Percentiles rank a stretch among this genome's conserved stretches.
These are phyloP conservation scores for Acidomyces sp. DNA, from an alignment of 495 filamentous ascomycete genomes.

Conservation along the genomic window DNA sequence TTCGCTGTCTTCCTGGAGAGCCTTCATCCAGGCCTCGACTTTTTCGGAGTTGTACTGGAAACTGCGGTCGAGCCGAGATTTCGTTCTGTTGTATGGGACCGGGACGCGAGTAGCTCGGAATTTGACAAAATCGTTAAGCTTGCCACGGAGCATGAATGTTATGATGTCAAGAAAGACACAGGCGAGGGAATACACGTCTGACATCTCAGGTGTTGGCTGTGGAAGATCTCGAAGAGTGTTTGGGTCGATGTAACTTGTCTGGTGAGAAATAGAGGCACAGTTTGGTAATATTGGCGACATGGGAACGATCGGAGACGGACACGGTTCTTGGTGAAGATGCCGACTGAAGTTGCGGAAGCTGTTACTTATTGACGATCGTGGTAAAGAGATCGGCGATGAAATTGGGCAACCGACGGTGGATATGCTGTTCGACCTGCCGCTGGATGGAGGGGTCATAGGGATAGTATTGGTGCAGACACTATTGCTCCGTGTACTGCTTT, in stretches of 20 bases:
- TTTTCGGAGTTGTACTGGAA: constrained; percentile 75
- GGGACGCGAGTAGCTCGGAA: constrained; percentile 59
- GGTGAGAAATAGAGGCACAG: constrained; percentile 4
- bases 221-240: constrained; percentile 9
- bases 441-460: constrained; percentile 6
- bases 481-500: constrained; percentile 15
- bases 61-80: constrained; percentile 41
- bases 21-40: constrained; percentile 63
- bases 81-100: constrained; percentile 20
- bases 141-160: constrained; percentile 60
- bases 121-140: constrained; percentile 52
- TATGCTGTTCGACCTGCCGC: constrained; percentile 4
- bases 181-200: constrained; percentile 70
- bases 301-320: constrained; percentile 1
- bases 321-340: constrained; percentile 3
- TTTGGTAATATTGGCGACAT: constrained; percentile 4
- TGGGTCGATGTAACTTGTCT: constrained; percentile 8
- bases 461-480: constrained; percentile 9
- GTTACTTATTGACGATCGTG: constrained; percentile 1
- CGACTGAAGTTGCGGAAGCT: constrained; percentile 20
- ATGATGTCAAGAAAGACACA: constrained; percentile 57
- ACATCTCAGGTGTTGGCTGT: constrained; percentile 21
- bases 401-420: constrained; percentile 1
- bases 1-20: constrained; percentile 34
- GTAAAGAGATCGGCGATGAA: neutral